Evolutionary conservation across 768 basidiomycete species (phyloP), one percentile per base, ranked within the genome.

Genomic region (Kockovaella imperatae): DNA sequence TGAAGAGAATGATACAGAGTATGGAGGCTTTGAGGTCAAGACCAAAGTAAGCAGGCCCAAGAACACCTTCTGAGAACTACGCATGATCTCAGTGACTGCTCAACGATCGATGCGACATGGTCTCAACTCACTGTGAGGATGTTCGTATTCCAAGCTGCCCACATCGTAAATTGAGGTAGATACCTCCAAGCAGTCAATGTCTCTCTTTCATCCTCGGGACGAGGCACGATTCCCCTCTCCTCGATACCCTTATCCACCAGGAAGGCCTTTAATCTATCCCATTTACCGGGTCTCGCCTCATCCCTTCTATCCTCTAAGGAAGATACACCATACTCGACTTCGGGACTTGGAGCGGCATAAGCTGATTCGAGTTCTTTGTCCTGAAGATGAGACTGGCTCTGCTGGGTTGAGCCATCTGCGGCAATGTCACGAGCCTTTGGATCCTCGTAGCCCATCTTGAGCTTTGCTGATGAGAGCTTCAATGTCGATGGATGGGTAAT

Each of bases 91-190:
- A 38, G 41, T 11, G 24, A 7, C 11, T 42, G 32, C 30, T 35
- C 43, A 17, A 25, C 5, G 5, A 20, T 28, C 36, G 42, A 44
- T 18, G 20, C 25, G 17, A 34, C 5, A 1, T 11, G n/a, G 14
- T 8, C 11, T 20, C 14, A 5, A 52, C 61, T 42, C 32, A 63
- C 61, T 23, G 60, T 62, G 10, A 68, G 48, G 35, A 68, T 64
- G 42, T 68, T 68, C 36, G 63, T 64, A 39, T 68, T 68, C 41
- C 56, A 62, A 7, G 62, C 66, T 2, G 66, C 60, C 60, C 62
- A 68, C 4, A 68, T 34, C 14, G 66, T 68, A 38, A 58, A 62
- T 45, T 64, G 62, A 35, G 66, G 66, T 4, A 68, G 46, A 32
- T 64, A 57, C 5, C 53, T 45, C 60, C 62, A 64, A 50, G 53